A percentile compares a stretch with the other conserved stretches of the same genome.
These are phyloP conservation scores for Colletotrichum zoysiae DNA, from an alignment of 2,329 filamentous ascomycete genomes.

Conservation along the genomic window DNA sequence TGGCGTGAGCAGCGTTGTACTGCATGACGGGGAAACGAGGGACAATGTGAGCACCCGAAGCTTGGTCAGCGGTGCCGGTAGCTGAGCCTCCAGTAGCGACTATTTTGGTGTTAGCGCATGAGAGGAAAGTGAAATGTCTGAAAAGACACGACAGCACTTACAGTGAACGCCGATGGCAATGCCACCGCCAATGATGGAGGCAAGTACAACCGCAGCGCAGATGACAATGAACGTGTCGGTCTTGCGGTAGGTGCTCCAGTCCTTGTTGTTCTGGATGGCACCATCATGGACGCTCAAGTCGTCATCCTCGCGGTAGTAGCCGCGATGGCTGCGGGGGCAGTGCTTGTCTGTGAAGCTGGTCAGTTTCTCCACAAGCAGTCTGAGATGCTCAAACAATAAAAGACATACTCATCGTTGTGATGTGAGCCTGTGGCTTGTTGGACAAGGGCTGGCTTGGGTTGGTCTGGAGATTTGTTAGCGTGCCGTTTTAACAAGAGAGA, in stretches of 20 bases:
- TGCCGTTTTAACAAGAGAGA: neutral
- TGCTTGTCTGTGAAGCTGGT: neutral
- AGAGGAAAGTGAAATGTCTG: neutral
- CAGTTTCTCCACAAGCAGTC: neutral
- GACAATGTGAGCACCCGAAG: conserved; percentile 15
- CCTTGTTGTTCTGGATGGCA: conserved; percentile 20
- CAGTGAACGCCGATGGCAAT: conserved; percentile 15
- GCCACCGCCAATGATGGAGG: conserved; percentile 13
- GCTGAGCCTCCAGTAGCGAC: conserved; percentile 7
- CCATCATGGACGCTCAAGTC: conserved; percentile 25
- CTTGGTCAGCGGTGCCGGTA: neutral
- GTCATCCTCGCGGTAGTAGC: conserved; percentile 32
- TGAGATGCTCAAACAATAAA: neutral
- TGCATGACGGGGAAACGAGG: conserved; percentile 35
- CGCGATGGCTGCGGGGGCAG: conserved; percentile 5
- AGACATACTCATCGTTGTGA: conserved; percentile 27
- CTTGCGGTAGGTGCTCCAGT: conserved; percentile 38
- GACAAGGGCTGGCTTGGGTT: neutral
- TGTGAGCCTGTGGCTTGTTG: neutral
- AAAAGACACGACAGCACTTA: neutral
- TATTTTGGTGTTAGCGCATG: neutral
- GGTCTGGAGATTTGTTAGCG: conserved; percentile 21
- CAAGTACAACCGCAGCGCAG: neutral
- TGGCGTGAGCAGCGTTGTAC: conserved; percentile 13
- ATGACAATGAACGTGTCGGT: conserved; percentile 21